phyloP scores from a whole-genome alignment of 1,139 yeast genomes.

The Suhomyces anneliseae region DNA sequence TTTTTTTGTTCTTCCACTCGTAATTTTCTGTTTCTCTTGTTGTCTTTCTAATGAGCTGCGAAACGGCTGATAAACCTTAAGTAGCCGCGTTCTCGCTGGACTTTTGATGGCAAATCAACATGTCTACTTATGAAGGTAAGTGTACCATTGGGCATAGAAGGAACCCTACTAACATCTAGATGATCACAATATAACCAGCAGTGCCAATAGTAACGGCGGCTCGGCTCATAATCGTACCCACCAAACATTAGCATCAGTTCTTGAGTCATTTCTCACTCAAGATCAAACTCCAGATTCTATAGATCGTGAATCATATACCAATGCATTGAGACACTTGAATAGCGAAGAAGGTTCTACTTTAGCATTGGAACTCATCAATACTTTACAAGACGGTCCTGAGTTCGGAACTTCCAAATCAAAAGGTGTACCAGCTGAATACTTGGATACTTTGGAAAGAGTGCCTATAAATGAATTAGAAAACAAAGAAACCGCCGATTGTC shows the following conservation, averaged over 20 bases:
- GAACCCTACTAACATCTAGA: conserved; percentile 29
- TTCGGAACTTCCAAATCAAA: conserved; percentile 15
- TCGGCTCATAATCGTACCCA: conserved; percentile 16
- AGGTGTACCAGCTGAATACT: conserved; percentile 69
- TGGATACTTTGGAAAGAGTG: conserved; percentile 77
- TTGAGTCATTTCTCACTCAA: conserved; percentile 35
- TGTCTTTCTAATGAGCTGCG: too few species aligned
- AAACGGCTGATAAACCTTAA: too few species aligned
- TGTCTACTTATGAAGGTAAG: conserved; percentile 41
- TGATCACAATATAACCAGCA: conserved; percentile 31
- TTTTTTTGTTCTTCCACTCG: too few species aligned
- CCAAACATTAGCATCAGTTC: conserved; percentile 35
- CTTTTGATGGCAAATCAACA: conserved; percentile 2
- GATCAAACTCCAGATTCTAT: conserved; percentile 5
- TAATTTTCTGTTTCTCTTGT: too few species aligned
- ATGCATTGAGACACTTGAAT: conserved; percentile 34
- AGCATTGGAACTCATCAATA: conserved; percentile 29
- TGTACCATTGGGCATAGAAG: conserved; percentile 3
- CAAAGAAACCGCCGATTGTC: conserved; percentile 63
- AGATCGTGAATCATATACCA: conserved; percentile 24
- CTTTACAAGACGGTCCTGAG: conserved; percentile 20
- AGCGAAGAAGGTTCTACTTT: conserved; percentile 34
- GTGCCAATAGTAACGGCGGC: conserved; percentile 13
- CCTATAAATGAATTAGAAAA: conserved; percentile 47
- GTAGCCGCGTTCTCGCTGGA: too few species aligned